Evolutionary conservation across 441 rosid species (phyloP).

Genomic region (Cnidoscolus chayamansa): DNA sequence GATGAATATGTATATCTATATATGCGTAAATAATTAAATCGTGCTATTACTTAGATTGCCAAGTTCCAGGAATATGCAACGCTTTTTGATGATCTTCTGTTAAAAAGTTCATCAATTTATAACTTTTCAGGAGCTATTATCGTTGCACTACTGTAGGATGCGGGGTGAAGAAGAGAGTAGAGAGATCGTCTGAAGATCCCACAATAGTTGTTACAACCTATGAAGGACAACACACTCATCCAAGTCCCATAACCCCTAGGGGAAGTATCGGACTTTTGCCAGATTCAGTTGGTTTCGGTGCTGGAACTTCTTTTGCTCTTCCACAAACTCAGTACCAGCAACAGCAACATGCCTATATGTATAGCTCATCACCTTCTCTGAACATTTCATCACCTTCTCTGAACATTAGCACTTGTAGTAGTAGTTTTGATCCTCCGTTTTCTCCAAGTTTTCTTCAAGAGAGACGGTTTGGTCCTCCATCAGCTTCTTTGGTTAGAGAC

Average conservation of each 20-base stretch:
- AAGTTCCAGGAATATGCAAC: conserved; percentile 19
- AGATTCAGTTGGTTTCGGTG: conserved; percentile 30
- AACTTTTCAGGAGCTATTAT: conserved; percentile 71
- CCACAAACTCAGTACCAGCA: conserved; percentile 46
- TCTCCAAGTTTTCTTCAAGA: conserved; percentile 34
- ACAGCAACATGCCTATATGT: conserved; percentile 40
- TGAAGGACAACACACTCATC: conserved; percentile 87
- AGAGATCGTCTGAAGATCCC: conserved; percentile 83
- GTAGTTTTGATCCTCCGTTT: conserved; percentile 24
- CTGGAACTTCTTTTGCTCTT: conserved; percentile 34
- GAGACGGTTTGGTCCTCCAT: conserved; percentile 35
- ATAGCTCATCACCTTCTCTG: conserved; percentile 39
- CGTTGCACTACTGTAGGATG: conserved; percentile 91
- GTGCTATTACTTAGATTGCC: conserved; percentile 5
- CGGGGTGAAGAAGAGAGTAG: conserved; percentile 97
- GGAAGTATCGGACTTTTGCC: conserved; percentile 54
- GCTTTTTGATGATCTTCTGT: no score
- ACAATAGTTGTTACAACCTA: conserved; percentile 84
- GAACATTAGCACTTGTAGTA: conserved; percentile 26
- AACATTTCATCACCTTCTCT: conserved; percentile 41
- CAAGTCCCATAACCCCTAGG: conserved; percentile 62
- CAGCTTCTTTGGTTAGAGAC: conserved; percentile 44
- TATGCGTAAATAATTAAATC: background rate
- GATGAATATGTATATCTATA: background rate
- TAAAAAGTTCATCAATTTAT: background rate